Conservation (phyloP, 306 rosid species). For the Pyrus betulifolia region DNA sequence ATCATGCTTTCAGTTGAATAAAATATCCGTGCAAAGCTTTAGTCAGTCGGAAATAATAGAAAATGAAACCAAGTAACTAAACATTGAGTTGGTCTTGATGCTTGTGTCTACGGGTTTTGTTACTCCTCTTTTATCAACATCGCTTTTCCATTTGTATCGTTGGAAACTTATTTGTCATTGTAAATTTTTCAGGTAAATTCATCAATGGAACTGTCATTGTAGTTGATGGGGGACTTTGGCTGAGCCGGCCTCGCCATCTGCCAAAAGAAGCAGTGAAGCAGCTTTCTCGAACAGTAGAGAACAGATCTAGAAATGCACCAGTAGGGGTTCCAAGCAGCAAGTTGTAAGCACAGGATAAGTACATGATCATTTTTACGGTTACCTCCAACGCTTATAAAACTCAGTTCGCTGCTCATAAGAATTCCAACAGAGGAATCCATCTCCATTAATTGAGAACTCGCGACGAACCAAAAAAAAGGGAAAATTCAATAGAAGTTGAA, state of each 20-base stretch:
- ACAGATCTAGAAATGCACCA: too few relatives aligned
- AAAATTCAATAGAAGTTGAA: background rate
- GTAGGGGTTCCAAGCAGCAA: background rate
- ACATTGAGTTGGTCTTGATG: background rate
- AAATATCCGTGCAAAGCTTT: background rate
- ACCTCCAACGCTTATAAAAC: background rate
- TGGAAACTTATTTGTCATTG: background rate
- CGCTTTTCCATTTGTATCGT: background rate
- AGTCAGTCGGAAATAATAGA: background rate
- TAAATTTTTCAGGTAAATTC: constrained; percentile 63
- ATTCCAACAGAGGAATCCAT: background rate
- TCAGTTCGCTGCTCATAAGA: background rate
- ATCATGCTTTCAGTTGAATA: background rate
- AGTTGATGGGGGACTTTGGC: constrained; percentile 89
- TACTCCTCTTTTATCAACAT: background rate
- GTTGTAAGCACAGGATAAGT: constrained; percentile 32
- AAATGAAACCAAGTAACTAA: background rate
- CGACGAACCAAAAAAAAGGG: background rate
- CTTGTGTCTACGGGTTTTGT: background rate
- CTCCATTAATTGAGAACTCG: background rate
- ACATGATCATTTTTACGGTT: background rate
- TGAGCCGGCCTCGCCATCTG: constrained; percentile 76
- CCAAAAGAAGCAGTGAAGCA: constrained; percentile 33
- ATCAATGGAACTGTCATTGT: constrained; percentile 57
- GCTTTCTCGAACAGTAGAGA: too few relatives aligned